Base-by-base conservation (phyloP, 2,329 filamentous ascomycete species). In the Zymoseptoria tritici region DNA sequence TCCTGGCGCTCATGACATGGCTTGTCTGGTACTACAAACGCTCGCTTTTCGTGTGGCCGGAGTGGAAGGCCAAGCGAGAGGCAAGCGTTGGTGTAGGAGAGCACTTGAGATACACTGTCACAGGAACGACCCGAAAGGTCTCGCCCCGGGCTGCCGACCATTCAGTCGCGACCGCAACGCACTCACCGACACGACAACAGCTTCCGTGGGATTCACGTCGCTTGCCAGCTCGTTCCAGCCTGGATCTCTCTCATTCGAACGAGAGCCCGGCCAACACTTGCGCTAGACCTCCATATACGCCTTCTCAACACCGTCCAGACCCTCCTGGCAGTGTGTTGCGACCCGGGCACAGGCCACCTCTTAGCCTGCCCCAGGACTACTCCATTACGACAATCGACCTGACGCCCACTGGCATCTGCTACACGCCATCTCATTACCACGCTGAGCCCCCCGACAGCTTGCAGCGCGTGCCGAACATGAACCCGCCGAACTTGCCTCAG, bases 291-390 rank as follows among this genome's bases (percentile, higher is more conserved):
- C 50, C 55, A 6, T 65, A 66, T 55, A 62, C 64, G 9, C 60
- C 64, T 16, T 66, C 64, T n/a, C 53, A 54, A 19, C 64, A 62
- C 54, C 22, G 36, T 11, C 11, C 52, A 9, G 56, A 60, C 20
- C 52, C 62, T 9, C 60, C 62, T 16, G 60, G 52, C 21, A 64
- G 62, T 49, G 46, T 64, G 4, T 51, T 57, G 8, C 54, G 59
- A 22, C 49, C 57, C 24, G 36, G 29, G 16, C 9, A 20, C 52
- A 54, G 49, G 4, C 31, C 36, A 22, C 62, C 62, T 20, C 64
- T 57, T 16, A 63, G 59, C 52, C 24, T 64, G 51, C 60, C 58
- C 13, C 62, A 64, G 36, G 57, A 61, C 9, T 66, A 63, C 50
- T 64, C 64, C 9, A 49, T 57, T 9, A 59, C 57, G n/a, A 62